Base-by-base conservation (phyloP, 106 monocot genomes). In the Posidonia australis region DNA sequence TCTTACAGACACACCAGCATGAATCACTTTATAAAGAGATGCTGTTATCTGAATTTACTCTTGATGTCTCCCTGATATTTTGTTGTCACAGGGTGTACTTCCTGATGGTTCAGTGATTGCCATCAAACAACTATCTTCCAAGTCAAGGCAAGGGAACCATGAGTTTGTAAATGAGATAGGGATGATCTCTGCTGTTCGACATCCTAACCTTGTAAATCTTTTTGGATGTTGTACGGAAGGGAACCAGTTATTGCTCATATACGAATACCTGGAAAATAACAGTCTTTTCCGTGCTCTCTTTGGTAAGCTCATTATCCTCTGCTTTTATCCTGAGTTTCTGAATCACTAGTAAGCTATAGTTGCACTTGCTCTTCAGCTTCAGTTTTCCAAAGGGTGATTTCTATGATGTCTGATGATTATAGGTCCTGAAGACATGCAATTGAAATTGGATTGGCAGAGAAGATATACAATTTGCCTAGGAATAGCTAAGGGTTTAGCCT, bases 191-290 rank as follows among this genome's bases (percentile, higher is more conserved):
- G n/a, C n/a, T n/a, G n/a, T n/a, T n/a, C n/a, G n/a, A n/a, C n/a
- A n/a, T n/a, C n/a, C n/a, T n/a, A n/a, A n/a, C n/a, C n/a, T n/a
- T n/a, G n/a, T n/a, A n/a, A n/a, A n/a, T n/a, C 67, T 67, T 5
- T 44, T 55, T 16, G 67, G 67, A 54, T 67, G 43, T 42, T 67
- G 54, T 25, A 55, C 56, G 0, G 67, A 56, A 55, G 67, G 69
- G 29, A 59, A 69, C 46, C 69, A 69, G 22, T 69, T 69, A 29
- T 17, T 69, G 24, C n/a, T 69, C 5, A 69, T 69, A 24, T 69
- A 69, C 17, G 69, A 69, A 69, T 69, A 69, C 44, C 23, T 69
- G 67, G 54, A 56, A 67, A 67, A 67, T 54, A 67, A 67, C 6
- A 54, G 42, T 52, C 55, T 67, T 4, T 42, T 55, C 14, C 69